These are phyloP conservation scores for Erythrobasidium yunnanense DNA, from an alignment of 768 basidiomycete species.

Conservation along the genomic window DNA sequence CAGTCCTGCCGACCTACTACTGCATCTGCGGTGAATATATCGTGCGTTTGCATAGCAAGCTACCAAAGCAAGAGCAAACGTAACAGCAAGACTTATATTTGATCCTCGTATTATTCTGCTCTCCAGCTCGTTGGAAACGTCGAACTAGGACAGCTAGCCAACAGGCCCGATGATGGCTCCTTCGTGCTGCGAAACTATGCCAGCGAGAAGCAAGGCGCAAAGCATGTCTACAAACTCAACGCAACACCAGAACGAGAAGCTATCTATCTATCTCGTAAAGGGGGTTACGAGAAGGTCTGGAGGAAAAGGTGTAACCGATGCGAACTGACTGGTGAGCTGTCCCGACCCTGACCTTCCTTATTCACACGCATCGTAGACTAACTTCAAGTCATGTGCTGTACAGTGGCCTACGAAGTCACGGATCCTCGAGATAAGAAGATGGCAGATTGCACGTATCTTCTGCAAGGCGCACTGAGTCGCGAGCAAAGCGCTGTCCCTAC, in stretches of 20 bases:
- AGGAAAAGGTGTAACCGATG: conserved; percentile 16
- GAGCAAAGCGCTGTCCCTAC: conserved; percentile 14
- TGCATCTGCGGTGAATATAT: conserved; percentile 23
- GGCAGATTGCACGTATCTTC: conserved; percentile 7
- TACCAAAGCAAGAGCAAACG: neutral
- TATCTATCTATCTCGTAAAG: neutral
- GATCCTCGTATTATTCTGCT: too few relatives aligned
- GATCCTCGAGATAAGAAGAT: conserved; percentile 22
- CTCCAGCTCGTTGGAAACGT: conserved; percentile 22
- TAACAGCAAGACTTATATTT: neutral
- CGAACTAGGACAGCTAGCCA: neutral
- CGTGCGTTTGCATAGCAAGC: neutral
- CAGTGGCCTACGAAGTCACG: conserved; percentile 17
- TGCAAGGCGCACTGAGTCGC: conserved; percentile 3
- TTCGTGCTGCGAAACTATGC: conserved; percentile 16
- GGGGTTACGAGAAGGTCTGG: conserved; percentile 16
- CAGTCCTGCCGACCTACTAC: conserved; percentile 19
- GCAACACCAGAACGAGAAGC: conserved; percentile 14
- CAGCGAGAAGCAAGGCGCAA: conserved; percentile 1
- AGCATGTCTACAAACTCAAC: conserved; percentile 25
- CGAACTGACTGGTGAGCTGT: conserved; percentile 13
- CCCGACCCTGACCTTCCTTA: neutral
- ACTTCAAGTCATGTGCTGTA: too few relatives aligned
- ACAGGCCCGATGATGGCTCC: conserved; percentile 1
- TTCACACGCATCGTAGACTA: too few relatives aligned